These are phyloP conservation scores for Botryotinia globosa DNA, from an alignment of 2,329 filamentous ascomycete species.

Conservation along the genomic window DNA sequence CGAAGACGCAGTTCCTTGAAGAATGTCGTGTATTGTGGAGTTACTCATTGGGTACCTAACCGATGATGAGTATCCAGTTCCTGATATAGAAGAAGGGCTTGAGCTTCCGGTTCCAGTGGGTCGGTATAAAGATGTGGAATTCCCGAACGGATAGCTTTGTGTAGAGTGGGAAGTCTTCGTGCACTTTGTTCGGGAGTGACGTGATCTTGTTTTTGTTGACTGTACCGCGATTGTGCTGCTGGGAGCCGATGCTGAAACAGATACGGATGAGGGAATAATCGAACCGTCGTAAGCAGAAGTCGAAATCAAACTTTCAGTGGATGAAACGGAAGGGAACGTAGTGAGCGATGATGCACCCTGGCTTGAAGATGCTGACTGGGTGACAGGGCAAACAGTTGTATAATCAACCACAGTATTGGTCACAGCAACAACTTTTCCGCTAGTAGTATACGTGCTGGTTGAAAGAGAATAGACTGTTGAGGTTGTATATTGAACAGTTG, in stretches of 20 bases:
- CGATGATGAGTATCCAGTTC: slow-evolving; percentile 2
- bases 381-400: not conserved
- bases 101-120: not conserved
- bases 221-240: not conserved
- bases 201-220: not conserved
- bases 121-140: not conserved
- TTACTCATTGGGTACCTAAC: not conserved
- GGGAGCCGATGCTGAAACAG: not conserved
- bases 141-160: not conserved
- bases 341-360: not conserved
- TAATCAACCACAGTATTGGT: not conserved
- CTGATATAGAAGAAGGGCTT: not conserved
- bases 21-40: not conserved
- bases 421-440: not conserved
- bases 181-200: not conserved
- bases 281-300: not conserved
- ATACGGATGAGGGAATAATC: not conserved
- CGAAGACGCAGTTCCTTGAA: not conserved
- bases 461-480: slow-evolving; percentile 3
- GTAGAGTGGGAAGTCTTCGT: not conserved
- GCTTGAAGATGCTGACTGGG: not conserved
- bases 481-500: slow-evolving; percentile 1
- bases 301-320: not conserved
- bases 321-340: not conserved
- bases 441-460: not conserved